These are phyloP conservation scores for Panicum hallii DNA, from an alignment of 202 grass and related monocot genomes.

Conservation along the genomic window DNA sequence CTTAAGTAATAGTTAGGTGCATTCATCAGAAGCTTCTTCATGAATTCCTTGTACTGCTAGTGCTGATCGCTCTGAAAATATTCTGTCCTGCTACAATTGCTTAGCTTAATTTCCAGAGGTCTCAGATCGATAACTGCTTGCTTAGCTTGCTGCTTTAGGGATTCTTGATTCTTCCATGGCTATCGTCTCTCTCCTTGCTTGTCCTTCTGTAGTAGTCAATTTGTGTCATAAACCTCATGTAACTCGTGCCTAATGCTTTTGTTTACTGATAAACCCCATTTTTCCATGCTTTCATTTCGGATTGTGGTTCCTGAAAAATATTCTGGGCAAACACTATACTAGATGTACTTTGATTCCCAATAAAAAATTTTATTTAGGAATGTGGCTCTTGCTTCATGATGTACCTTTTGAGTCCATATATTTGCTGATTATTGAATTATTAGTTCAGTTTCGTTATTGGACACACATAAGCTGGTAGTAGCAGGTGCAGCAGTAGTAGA, in stretches of 20 bases:
- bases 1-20: not conserved
- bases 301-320: not conserved
- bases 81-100: conserved; percentile 8
- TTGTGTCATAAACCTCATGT: not conserved
- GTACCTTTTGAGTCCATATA: not conserved
- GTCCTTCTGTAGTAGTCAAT: not conserved
- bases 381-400: not conserved
- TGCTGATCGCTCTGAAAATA: conserved; percentile 1
- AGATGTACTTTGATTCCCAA: not conserved
- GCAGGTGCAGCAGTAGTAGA: not conserved
- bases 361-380: not conserved
- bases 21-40: conserved; percentile 12
- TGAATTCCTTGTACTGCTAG: conserved; percentile 2
- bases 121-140: not conserved
- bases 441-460: not conserved
- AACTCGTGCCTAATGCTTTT: not conserved
- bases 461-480: too few relatives aligned
- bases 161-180: not conserved
- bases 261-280: not conserved
- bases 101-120: not conserved
- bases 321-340: not conserved
- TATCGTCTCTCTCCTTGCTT: not conserved
- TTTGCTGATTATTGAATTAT: not conserved
- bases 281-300: not conserved
- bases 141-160: not conserved